phyloP scores from a whole-genome alignment of 352 stramenopile genomes.

The Phytophthora constricta region DNA sequence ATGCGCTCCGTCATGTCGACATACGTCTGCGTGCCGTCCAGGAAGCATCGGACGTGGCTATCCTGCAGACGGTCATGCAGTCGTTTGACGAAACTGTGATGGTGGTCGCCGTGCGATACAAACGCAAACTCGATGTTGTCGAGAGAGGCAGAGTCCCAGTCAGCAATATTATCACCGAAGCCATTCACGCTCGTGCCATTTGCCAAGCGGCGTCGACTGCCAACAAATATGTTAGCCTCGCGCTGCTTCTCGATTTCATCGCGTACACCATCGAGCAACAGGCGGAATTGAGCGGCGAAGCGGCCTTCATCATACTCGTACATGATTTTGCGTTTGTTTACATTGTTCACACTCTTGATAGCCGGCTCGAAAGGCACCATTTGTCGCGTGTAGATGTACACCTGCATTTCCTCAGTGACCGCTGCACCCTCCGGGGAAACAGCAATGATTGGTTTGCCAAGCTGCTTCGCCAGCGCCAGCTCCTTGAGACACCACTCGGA shows the following conservation, averaged over 20 bases:
- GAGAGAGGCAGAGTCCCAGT: conserved; percentile 42
- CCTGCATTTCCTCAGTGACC: conserved; percentile 79
- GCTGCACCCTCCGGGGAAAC: conserved; percentile 62
- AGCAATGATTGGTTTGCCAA: conserved; percentile 70
- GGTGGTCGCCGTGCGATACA: conserved; percentile 73
- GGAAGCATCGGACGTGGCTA: conserved; percentile 54
- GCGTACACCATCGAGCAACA: conserved; percentile 74
- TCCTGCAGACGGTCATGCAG: conserved; percentile 66
- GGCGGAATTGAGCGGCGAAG: conserved; percentile 62
- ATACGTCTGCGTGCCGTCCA: conserved; percentile 54
- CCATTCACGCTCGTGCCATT: conserved; percentile 35
- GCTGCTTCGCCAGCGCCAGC: conserved; percentile 77
- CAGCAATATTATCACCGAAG: conserved; percentile 39
- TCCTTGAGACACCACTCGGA: conserved; percentile 87
- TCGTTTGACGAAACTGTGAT: conserved; percentile 64
- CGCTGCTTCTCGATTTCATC: conserved; percentile 79
- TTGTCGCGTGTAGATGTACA: conserved; percentile 86
- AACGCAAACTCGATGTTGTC: conserved; percentile 66
- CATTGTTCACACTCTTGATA: conserved; percentile 64
- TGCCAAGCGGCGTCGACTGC: conserved; percentile 33
- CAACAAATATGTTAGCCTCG: conserved; percentile 50
- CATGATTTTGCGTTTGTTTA: conserved; percentile 59
- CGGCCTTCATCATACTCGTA: conserved; percentile 72
- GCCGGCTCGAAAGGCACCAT: conserved; percentile 83
- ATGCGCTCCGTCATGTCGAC: conserved; percentile 70